Conservation (phyloP, 176 grass and related monocot species). For the Raddia guianensis region DNA sequence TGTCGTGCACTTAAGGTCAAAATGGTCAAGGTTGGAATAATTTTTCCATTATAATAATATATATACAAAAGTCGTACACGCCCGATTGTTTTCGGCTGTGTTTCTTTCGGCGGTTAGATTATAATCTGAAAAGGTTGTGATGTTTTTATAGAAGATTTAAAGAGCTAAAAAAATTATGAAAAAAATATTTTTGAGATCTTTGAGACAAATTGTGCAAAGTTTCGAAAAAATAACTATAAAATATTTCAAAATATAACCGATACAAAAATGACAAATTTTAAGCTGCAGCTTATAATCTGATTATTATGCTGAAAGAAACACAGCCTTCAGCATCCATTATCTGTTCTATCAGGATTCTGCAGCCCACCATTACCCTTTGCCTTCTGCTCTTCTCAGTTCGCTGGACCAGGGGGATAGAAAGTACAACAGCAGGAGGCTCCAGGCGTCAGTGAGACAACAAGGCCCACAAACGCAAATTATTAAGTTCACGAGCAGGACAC, state of each 20-base stretch:
- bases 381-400: not conserved
- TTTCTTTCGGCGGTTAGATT: too few relatives aligned
- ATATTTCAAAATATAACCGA: too few relatives aligned
- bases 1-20: not conserved
- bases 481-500: conserved; percentile 24
- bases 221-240: too few relatives aligned
- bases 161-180: too few relatives aligned
- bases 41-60: not conserved
- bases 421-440: conserved; percentile 15
- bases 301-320: too few relatives aligned
- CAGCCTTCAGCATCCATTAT: not conserved
- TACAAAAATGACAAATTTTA: too few relatives aligned
- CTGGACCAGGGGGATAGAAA: not conserved
- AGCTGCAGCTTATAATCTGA: too few relatives aligned
- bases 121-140: too few relatives aligned
- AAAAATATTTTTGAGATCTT: too few relatives aligned
- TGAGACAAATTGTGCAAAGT: too few relatives aligned
- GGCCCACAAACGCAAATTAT: not conserved
- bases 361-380: not conserved
- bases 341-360: not conserved
- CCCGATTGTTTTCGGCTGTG: not conserved
- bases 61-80: not conserved
- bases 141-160: too few relatives aligned
- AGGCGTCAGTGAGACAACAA: not conserved
- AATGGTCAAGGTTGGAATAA: not conserved